Percentiles rank a stretch among this genome's conserved stretches.
Evolutionary conservation across 2,329 filamentous ascomycete genomes (phyloP).

Genomic region (Fusarium sp.): DNA sequence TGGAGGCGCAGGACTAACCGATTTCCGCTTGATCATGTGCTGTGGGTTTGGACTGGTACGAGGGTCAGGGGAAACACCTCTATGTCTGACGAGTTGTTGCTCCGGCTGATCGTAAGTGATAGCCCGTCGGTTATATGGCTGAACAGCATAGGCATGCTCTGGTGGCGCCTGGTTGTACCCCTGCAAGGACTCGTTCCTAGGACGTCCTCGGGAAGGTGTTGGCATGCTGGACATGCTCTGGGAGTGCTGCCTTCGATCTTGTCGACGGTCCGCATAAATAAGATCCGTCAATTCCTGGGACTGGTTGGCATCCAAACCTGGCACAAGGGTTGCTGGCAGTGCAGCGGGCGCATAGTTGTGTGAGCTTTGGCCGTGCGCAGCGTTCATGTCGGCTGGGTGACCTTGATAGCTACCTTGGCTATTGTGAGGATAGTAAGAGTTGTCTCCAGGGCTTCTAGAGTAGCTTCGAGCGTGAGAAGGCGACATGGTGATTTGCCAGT

Average conservation of each 20-base stretch:
- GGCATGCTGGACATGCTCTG: conserved; percentile 56
- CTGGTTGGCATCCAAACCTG: conserved; percentile 70
- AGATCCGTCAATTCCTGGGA: conserved; percentile 70
- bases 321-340: conserved; percentile 70
- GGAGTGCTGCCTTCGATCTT: conserved; percentile 60
- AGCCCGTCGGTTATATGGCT: conserved; percentile 60
- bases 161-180: conserved; percentile 42
- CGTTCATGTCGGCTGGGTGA: conserved; percentile 56
- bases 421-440: conserved; percentile 50
- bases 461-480: conserved; percentile 54
- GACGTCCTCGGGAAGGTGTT: conserved; percentile 59
- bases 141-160: conserved; percentile 54
- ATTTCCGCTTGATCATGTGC: conserved; percentile 76
- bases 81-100: conserved; percentile 43
- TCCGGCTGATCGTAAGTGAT: conserved; percentile 57
- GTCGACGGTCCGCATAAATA: conserved; percentile 68
- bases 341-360: conserved; percentile 60
- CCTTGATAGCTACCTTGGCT: conserved; percentile 52
- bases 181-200: conserved; percentile 46
- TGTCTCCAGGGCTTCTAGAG: conserved; percentile 51
- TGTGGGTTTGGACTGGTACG: conserved; percentile 57
- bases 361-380: conserved; percentile 50
- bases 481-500: conserved; percentile 50
- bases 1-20: conserved; percentile 77
- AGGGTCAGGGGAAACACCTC: conserved; percentile 56